Evolutionary conservation across 2,329 filamentous ascomycete species (phyloP).

Genomic region (Acrocalymma vagum): DNA sequence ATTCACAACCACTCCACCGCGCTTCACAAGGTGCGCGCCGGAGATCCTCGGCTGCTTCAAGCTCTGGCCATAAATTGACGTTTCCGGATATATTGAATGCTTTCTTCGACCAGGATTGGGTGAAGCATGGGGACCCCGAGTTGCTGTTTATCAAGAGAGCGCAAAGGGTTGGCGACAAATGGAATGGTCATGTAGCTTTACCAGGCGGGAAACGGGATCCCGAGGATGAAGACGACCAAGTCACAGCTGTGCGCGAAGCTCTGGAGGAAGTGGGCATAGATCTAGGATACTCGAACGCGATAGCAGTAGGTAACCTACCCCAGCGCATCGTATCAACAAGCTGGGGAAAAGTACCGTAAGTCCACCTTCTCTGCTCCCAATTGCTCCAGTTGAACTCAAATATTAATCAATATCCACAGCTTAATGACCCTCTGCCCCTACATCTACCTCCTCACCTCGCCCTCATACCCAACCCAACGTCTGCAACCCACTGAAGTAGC

Average conservation of each 20-base stretch:
- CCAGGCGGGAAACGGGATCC: conserved; percentile 74
- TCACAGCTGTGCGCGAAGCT: conserved; percentile 70
- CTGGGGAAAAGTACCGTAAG: conserved; percentile 71
- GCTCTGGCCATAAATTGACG: conserved; percentile 33
- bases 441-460: conserved; percentile 69
- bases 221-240: conserved; percentile 68
- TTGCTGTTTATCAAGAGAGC: conserved; percentile 77
- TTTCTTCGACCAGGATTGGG: conserved; percentile 73
- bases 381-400: not conserved
- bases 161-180: conserved; percentile 70
- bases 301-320: conserved; percentile 68
- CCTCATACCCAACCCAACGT: conserved; percentile 63
- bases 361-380: conserved; percentile 11
- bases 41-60: conserved; percentile 33
- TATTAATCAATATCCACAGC: conserved; percentile 44
- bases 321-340: conserved; percentile 72
- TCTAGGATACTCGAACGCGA: conserved; percentile 57
- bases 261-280: conserved; percentile 73
- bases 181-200: conserved; percentile 74
- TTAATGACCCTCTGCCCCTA: conserved; percentile 76
- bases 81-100: conserved; percentile 56
- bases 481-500: conserved; percentile 75
- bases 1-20: conserved; percentile 23
- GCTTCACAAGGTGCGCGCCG: too few relatives aligned
- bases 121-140: conserved; percentile 71